Evolutionary conservation across 345 rosid species (phyloP), one percentile per base, ranked within the genome.

Genomic region (Eucalyptus viminalis): DNA sequence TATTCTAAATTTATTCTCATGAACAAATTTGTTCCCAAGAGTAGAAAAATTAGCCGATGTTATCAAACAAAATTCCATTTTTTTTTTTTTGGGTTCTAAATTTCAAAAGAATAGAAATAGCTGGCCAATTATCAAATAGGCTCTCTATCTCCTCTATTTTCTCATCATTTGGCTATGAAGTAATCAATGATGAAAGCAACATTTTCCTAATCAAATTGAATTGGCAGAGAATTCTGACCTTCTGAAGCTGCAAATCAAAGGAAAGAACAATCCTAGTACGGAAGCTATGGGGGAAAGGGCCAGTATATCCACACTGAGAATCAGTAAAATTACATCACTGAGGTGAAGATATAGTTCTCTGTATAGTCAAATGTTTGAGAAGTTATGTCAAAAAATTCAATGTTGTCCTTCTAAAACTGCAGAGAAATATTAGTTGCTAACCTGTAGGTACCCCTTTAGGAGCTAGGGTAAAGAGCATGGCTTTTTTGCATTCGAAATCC

Each of bases 1-100:
- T 53, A 0, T 53, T 53, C 24, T 8, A 53, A 19, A 53, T 53
- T 2, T 53, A 53, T 53, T 53, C 11, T 53, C 1, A 8, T 2
- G 58, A 53, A 53, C 25, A 53, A 53, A 53, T 53, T 0, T 53
- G 0, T 53, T 53, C 58, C 25, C 0, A 1, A 1, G 25, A 53
- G 1, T 53, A 53, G 5, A 53, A 53, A 53, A 53, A 53, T 3
- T 53, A 53, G 24, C 24, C 5, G 0, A 53, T 53, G 24, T 53
- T 53, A 19, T 19, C 56, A 53, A 53, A 53, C 9, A 1, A 53
- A 51, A 6, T 51, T 50, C 19, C 53, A 3, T 45, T 11, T 5
- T 19, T 19, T 3, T 19, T 19, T 19, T 19, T 53, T 19, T 51
- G 16, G 1, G 58, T 53, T 53, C 11, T 0, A 53, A 2, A 53